Percentiles rank a stretch among this genome's conserved stretches.
Evolutionary conservation across 441 rosid genomes (phyloP).

Genomic region (Pelargonium australe): DNA sequence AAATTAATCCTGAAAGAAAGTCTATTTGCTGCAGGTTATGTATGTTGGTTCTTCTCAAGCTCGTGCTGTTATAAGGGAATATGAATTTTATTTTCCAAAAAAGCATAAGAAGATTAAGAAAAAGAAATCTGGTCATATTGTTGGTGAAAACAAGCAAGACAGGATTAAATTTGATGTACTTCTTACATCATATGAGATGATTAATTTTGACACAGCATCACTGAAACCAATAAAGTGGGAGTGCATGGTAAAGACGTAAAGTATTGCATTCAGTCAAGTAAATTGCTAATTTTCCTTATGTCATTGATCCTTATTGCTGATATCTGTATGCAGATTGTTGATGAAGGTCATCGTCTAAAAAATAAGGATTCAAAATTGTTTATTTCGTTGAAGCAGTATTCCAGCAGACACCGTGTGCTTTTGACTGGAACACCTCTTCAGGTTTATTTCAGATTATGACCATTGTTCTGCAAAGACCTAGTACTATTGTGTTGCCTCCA

Average conservation of each 20-base stretch:
- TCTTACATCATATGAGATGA: conserved; percentile 97
- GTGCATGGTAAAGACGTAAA: conserved; percentile 64
- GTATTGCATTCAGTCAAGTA: conserved; percentile 18
- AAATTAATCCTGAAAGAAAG: conserved; percentile 9
- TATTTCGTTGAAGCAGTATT: conserved; percentile 75
- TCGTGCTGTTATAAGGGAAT: conserved; percentile 84
- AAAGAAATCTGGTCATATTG: conserved; percentile 75
- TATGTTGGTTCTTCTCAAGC: conserved; percentile 85
- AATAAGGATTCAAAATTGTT: conserved; percentile 96
- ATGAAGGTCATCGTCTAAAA: conserved; percentile 98
- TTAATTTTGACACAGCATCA: conserved; percentile 73
- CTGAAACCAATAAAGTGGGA: conserved; percentile 93
- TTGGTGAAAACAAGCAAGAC: conserved; percentile 80
- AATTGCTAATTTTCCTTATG: conserved; percentile 18
- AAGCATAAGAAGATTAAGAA: conserved; percentile 67
- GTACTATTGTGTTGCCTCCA: too few relatives aligned
- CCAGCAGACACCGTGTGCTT: conserved; percentile 82
- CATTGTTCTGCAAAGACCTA: too few relatives aligned
- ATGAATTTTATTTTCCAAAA: conserved; percentile 83
- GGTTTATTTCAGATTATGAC: conserved; percentile 40
- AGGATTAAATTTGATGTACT: conserved; percentile 96
- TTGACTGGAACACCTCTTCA: conserved; percentile 99
- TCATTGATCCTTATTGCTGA: conserved; percentile 23
- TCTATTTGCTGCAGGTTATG: conserved; percentile 64
- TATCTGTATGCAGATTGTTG: conserved; percentile 70